These are phyloP conservation scores for Dendrobium catenatum DNA, from an alignment of 106 monocot species.

Conservation along the genomic window DNA sequence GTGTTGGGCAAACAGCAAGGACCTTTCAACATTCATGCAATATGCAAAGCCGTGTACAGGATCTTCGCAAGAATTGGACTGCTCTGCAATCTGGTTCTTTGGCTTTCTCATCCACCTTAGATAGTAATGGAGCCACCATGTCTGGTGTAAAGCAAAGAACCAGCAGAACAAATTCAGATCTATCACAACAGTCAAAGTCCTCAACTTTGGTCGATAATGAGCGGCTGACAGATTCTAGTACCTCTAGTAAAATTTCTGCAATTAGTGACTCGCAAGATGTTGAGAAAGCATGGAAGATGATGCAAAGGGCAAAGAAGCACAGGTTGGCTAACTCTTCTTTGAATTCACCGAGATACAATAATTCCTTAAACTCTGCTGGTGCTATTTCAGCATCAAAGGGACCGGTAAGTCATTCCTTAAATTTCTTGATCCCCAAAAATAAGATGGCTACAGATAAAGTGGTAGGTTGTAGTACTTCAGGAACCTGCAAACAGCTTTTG, in stretches of 20 bases:
- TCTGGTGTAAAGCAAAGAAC: background rate
- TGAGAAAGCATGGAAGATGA: conserved; percentile 70
- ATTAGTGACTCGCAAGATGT: conserved; percentile 18
- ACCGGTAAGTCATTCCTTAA: conserved; percentile 1
- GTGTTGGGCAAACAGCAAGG: conserved; percentile 20
- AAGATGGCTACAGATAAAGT: background rate
- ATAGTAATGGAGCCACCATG: background rate
- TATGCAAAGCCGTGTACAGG: conserved; percentile 30
- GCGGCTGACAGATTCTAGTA: background rate
- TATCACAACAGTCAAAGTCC: conserved; percentile 1
- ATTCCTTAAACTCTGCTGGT: background rate
- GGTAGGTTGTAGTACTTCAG: background rate
- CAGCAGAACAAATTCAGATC: background rate
- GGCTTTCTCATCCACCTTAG: conserved; percentile 28
- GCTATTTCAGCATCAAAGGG: background rate
- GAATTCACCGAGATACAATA: background rate
- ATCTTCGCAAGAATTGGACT: conserved; percentile 64
- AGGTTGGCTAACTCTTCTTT: background rate
- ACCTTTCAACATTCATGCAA: conserved; percentile 35
- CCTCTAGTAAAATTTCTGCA: background rate
- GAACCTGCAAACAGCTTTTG: background rate
- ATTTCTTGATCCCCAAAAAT: background rate
- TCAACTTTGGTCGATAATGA: background rate
- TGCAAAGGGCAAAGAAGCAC: conserved; percentile 39
- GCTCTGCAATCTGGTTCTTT: conserved; percentile 43